Evolutionary conservation across 208 protist species (phyloP), one percentile per base, ranked within the genome.

Genomic region (Novymonas esmeraldas): DNA sequence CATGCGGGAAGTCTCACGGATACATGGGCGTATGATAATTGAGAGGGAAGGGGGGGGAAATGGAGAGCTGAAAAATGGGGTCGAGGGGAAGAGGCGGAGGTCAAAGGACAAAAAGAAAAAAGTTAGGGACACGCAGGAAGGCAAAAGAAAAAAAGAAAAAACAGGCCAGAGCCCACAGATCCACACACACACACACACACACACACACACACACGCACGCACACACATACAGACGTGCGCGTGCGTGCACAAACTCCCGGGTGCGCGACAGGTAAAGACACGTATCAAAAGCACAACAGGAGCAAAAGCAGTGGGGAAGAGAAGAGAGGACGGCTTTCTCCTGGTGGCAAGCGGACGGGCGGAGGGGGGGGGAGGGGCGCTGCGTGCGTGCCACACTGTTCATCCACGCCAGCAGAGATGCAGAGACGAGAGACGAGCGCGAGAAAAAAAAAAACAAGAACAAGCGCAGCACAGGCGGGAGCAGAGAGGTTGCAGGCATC

Each of bases 391-490:
- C n/a, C n/a, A n/a, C n/a, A n/a, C n/a, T n/a, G n/a, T n/a, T n/a
- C n/a, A n/a, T n/a, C n/a, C n/a, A 41, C 36, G 36, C 36, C 36
- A 41, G 36, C 36, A 11, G 11, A 41, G 36, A 11, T 41, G 36
- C 36, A 14, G 36, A 5, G 36, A 11, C 7, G 36, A 14, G 36
- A 41, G 36, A 41, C 36, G 11, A 41, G 36, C 36, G 36, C 5
- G 5, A 41, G 36, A 4, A 57, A 48, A 55, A 54, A 67, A 34
- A 38, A 60, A 60, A 46, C 39, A 31, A 14, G 16, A 34, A 34
- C 20, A 34, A 41, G 36, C 36, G 11, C 36, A 41, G 7, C 36
- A 41, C 7, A 11, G 36, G 36, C 5, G 36, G 36, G 36, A 41
- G 36, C 7, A 5, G 36, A 41, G 36, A 41, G 36, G 11, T 5